These are phyloP conservation scores for Coemansia sp. DNA, from an alignment of 192 early-diverging fungal genomes.

Conservation along the genomic window DNA sequence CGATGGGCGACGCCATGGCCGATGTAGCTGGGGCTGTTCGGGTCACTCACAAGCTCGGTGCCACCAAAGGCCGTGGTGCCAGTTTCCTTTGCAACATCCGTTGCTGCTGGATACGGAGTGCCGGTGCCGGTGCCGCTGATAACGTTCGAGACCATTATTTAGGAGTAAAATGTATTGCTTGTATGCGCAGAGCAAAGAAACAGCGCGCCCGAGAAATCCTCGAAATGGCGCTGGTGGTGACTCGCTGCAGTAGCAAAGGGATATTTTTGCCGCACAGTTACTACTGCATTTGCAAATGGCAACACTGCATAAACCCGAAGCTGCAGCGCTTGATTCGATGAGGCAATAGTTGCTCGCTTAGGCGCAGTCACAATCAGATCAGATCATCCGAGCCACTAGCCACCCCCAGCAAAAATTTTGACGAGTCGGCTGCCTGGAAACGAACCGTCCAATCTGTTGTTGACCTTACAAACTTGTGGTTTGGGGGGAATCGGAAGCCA, in stretches of 20 bases:
- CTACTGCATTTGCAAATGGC: slow-evolving; percentile 9
- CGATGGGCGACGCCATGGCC: slow-evolving; percentile 50
- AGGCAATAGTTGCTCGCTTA: neutral
- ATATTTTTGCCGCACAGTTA: neutral
- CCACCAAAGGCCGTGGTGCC: slow-evolving; percentile 38
- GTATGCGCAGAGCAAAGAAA: neutral
- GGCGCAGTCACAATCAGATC: neutral
- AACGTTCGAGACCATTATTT: slow-evolving; percentile 1
- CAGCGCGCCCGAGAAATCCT: neutral
- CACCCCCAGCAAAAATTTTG: slow-evolving; percentile 6
- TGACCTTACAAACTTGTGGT: slow-evolving; percentile 8
- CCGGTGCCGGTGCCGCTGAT: slow-evolving; percentile 43
- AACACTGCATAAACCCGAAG: neutral
- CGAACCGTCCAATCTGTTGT: slow-evolving; percentile 1
- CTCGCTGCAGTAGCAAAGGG: neutral
- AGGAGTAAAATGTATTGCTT: neutral
- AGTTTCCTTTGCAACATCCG: slow-evolving; percentile 48
- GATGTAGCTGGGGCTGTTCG: slow-evolving; percentile 35
- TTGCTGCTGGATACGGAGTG: slow-evolving; percentile 47
- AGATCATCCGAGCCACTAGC: neutral
- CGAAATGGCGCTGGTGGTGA: neutral
- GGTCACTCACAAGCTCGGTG: slow-evolving; percentile 34
- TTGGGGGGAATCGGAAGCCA: slow-evolving; percentile 9
- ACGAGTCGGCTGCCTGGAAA: slow-evolving; percentile 4
- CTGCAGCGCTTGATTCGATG: neutral